Base-by-base conservation (phyloP, 345 rosid species). In the Fremontodendron californicum region DNA sequence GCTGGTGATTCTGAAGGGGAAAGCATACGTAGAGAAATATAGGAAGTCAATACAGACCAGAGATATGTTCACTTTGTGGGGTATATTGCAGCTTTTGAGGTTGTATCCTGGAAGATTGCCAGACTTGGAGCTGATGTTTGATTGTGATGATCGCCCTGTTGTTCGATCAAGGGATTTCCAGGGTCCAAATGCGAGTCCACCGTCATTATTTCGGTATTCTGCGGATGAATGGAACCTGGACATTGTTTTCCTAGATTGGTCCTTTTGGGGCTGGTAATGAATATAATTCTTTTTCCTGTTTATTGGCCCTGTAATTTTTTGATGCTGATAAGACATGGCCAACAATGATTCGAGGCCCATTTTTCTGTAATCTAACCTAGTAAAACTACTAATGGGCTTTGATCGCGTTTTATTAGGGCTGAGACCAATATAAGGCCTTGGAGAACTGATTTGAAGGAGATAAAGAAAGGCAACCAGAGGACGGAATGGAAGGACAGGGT, bases 251-350 rank as follows among this genome's bases (percentile, higher is more conserved):
- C 97, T 97, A 33, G 98, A 94, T 76, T 90, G 95, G 92, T 87
- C 95, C 6, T 92, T 89, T 77, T 94, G 97, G 98, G 97, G 97
- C 73, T 92, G 98, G 98, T 92, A 86, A 76, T 25, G 2, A 2
- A 16, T 69, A 2, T 19, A 3, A 27, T 10, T 31, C 0, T 2
- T 54, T 54, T 21, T n/a, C 7, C 25, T 19, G 2, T 51, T 18
- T 18, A 18, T 19, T 19, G 55, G 52, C 52, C 4, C 52, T 16
- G 5, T 12, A 12, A 46, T 12, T 13, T 46, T 46, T 4, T 13
- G 18, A 12, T 3, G 60, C 19, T 13, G 19, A 16, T 45, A 3
- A 13, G 52, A 39, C 7, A 6, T 0, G 45, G 45, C 45, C 45
- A 42, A 43, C 15, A 43, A 43, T 43, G 13, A 43, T 45, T 54